These are phyloP conservation scores for Thelonectria olida DNA, from an alignment of 2,329 filamentous ascomycete genomes.

Conservation along the genomic window DNA sequence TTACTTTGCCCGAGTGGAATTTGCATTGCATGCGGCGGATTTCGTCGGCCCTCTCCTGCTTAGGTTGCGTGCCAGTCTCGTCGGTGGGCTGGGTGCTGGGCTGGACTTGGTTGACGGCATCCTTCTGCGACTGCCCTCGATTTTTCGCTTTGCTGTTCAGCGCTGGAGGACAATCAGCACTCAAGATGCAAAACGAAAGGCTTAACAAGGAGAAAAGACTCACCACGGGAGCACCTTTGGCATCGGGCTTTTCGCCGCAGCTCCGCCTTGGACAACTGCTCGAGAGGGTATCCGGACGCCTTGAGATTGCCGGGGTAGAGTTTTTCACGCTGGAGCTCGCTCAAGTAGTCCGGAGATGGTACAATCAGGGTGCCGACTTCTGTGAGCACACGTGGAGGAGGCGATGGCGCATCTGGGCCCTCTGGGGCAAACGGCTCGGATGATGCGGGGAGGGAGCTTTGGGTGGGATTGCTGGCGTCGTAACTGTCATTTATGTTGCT, in stretches of 20 bases:
- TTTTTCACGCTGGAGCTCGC: not conserved
- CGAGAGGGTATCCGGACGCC: not conserved
- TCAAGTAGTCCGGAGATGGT: not conserved
- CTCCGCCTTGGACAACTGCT: not conserved
- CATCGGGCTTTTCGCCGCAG: not conserved
- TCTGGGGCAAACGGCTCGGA: not conserved
- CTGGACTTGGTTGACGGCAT: not conserved
- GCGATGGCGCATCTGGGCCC: no score
- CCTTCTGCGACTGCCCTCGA: not conserved
- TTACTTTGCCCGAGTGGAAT: not conserved
- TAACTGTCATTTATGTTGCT: no score
- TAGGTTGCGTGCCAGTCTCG: not conserved
- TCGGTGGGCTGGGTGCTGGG: not conserved
- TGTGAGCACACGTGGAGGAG: not conserved
- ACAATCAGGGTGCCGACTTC: not conserved
- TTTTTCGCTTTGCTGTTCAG: not conserved
- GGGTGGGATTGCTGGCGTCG: not conserved
- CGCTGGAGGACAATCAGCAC: not conserved
- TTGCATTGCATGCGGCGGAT: not conserved
- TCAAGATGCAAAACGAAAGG: not conserved
- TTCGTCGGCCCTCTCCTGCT: not conserved
- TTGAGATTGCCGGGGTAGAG: not conserved
- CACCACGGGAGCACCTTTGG: not conserved
- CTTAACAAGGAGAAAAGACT: not conserved
- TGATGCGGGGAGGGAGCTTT: not conserved